Evolutionary conservation across 2,329 filamentous ascomycete species (phyloP).

Genomic region (Colletotrichum tanaceti): DNA sequence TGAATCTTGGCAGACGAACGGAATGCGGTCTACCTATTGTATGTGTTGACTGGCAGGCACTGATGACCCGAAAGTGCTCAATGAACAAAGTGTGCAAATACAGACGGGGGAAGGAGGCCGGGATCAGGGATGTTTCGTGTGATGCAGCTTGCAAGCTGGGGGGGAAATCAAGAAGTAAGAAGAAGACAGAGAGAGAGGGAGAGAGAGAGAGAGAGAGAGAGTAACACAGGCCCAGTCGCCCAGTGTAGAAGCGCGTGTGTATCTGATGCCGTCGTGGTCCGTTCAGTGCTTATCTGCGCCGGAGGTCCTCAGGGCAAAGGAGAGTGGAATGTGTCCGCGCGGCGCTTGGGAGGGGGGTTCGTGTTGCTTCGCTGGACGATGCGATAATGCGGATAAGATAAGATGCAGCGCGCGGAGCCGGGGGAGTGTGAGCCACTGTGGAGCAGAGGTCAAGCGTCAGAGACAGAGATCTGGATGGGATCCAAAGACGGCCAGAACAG

Average conservation of each 20-base stretch:
- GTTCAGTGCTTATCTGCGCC: constrained; percentile 4
- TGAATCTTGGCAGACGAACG: background rate
- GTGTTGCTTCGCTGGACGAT: constrained; percentile 19
- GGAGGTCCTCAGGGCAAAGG: constrained; percentile 13
- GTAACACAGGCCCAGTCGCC: constrained; percentile 9
- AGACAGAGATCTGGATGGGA: constrained; percentile 21
- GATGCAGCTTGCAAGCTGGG: constrained; percentile 11
- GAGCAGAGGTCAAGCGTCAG: constrained; percentile 16
- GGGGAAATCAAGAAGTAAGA: background rate
- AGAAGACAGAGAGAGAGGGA: background rate
- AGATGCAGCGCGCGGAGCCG: constrained; percentile 35
- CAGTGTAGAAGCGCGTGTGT: constrained; percentile 12
- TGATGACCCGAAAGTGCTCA: background rate
- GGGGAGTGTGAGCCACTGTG: constrained; percentile 36
- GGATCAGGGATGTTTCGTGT: constrained; percentile 26
- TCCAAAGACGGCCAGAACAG: constrained; percentile 12
- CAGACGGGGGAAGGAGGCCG: background rate
- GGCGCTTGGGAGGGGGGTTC: background rate
- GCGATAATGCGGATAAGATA: constrained; percentile 33
- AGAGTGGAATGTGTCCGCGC: constrained; percentile 8
- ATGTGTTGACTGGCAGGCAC: background rate
- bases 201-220: constrained; percentile 1
- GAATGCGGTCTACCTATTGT: background rate
- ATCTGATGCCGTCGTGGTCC: constrained; percentile 22
- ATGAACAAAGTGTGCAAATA: background rate